These are phyloP conservation scores for Lactifluus volemus DNA, from an alignment of 768 basidiomycete species.

Conservation along the genomic window DNA sequence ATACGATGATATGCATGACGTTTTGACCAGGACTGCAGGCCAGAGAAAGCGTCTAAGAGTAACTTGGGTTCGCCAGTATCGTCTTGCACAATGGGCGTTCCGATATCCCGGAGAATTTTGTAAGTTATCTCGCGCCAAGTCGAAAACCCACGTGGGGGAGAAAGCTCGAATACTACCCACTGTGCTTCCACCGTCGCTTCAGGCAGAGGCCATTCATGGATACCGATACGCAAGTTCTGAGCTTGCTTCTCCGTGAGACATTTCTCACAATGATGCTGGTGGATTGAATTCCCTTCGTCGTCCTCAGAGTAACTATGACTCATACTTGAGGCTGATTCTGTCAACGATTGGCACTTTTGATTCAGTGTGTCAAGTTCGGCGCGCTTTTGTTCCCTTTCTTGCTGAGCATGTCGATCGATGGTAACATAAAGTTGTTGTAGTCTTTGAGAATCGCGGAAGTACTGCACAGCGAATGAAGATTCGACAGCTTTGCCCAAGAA, in stretches of 20 bases:
- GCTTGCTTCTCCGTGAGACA: no score
- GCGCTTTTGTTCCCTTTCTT: background rate
- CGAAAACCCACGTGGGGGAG: background rate
- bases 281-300: background rate
- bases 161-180: background rate
- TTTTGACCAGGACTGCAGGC: background rate
- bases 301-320: background rate
- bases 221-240: background rate
- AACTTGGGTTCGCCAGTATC: background rate
- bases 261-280: background rate
- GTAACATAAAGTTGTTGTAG: background rate
- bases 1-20: background rate
- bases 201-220: conserved; percentile 6
- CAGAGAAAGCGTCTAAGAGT: background rate
- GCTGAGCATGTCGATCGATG: background rate
- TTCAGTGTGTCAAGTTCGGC: background rate
- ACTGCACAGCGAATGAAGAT: conserved; percentile 2
- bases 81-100: background rate
- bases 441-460: background rate
- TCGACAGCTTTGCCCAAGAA: background rate
- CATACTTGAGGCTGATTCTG: background rate
- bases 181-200: background rate
- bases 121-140: conserved; percentile 1
- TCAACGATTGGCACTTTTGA: background rate
- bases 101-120: conserved; percentile 6